Evolutionary conservation across 2,329 filamentous ascomycete genomes (phyloP).

Genomic region (Fusarium robinianum): DNA sequence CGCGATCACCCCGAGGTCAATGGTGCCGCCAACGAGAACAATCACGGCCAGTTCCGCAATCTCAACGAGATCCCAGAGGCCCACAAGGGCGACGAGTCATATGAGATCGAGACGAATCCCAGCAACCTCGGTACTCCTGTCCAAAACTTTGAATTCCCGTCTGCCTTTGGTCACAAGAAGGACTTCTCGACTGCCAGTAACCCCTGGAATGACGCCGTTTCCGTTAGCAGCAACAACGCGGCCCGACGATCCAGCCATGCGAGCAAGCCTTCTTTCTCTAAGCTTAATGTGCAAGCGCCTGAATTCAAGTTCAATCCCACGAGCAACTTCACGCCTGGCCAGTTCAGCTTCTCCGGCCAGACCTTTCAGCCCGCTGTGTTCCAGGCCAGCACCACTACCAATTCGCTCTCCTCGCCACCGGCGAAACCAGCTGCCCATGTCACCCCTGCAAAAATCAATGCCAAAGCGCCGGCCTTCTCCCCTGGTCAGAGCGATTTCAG

Average conservation of each 20-base stretch:
- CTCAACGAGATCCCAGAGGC: conserved; percentile 49
- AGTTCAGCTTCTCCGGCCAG: conserved; percentile 55
- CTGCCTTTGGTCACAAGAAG: conserved; percentile 56
- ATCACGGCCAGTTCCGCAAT: conserved; percentile 45
- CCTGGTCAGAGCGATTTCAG: conserved; percentile 68
- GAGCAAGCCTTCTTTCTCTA: conserved; percentile 73
- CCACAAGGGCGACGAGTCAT: conserved; percentile 56
- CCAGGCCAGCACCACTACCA: conserved; percentile 43
- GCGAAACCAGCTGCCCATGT: conserved; percentile 20
- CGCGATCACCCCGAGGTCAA: conserved; percentile 59
- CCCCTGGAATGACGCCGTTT: conserved; percentile 62
- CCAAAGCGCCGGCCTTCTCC: conserved; percentile 71
- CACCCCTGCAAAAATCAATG: conserved; percentile 63
- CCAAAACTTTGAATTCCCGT: conserved; percentile 53
- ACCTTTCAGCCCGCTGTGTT: conserved; percentile 56
- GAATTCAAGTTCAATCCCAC: conserved; percentile 79
- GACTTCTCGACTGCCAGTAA: conserved; percentile 63
- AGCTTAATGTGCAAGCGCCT: conserved; percentile 85
- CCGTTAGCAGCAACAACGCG: conserved; percentile 43
- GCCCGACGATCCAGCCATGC: conserved; percentile 57
- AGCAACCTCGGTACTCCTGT: conserved; percentile 71
- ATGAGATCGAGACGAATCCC: conserved; percentile 74
- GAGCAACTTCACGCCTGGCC: conserved; percentile 54
- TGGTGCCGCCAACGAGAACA: conserved; percentile 44
- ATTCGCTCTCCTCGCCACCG: conserved; percentile 28